Evolutionary conservation across 768 basidiomycete species (phyloP).

Genomic region (Naematelia encephala): DNA sequence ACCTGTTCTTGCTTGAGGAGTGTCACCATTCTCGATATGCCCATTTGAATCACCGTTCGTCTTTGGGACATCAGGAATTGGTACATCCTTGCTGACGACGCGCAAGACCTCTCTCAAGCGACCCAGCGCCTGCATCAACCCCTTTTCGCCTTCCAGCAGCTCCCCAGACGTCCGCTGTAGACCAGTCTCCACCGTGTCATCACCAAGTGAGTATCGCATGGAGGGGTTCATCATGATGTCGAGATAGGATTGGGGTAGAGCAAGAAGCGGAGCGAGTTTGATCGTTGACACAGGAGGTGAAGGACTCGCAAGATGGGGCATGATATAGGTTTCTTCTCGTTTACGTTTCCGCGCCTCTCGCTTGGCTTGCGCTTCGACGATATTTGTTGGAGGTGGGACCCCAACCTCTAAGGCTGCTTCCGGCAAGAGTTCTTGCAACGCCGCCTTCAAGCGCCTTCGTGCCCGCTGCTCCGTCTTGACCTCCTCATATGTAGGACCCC

Average conservation of each 20-base stretch:
- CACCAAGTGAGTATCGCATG: constrained; percentile 48
- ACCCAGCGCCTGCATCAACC: constrained; percentile 43
- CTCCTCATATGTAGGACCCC: constrained; percentile 48
- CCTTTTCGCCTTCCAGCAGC: constrained; percentile 49
- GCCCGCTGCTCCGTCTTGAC: constrained; percentile 23
- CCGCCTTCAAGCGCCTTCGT: constrained; percentile 33
- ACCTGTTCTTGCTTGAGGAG: not conserved
- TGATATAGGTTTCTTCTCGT: constrained; percentile 17
- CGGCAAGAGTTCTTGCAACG: constrained; percentile 37
- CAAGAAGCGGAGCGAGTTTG: constrained; percentile 32
- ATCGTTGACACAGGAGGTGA: constrained; percentile 34
- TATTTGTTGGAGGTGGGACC: constrained; percentile 22
- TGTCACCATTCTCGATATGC: not conserved
- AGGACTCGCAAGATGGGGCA: constrained; percentile 42
- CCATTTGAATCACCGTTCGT: constrained; percentile 5
- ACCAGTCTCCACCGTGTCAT: constrained; percentile 47
- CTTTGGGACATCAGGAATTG: constrained; percentile 2
- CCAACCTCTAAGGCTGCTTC: constrained; percentile 40
- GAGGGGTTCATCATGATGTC: constrained; percentile 47
- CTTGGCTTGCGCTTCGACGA: constrained; percentile 15
- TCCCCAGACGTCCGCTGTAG: constrained; percentile 49
- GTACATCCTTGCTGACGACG: constrained; percentile 12
- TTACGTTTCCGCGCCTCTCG: constrained; percentile 18
- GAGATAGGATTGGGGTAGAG: constrained; percentile 43
- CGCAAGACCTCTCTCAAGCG: constrained; percentile 38